Percentiles rank a stretch among this genome's conserved stretches.
These are phyloP conservation scores for Aspergillus brunneoviolaceus DNA, from an alignment of 2,329 filamentous ascomycete genomes.

Conservation along the genomic window DNA sequence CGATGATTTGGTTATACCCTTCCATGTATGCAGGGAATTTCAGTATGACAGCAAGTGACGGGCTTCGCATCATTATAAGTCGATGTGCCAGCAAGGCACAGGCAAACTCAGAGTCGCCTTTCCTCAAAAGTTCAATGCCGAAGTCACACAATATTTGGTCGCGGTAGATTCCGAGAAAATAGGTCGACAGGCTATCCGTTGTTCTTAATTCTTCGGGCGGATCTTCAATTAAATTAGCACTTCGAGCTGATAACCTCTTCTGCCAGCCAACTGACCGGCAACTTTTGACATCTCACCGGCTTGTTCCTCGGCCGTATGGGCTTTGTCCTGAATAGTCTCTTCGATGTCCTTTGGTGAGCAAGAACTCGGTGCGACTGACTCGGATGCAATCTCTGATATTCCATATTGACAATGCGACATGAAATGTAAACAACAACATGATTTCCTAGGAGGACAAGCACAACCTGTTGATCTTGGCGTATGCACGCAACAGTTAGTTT, in stretches of 20 bases:
- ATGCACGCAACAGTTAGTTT: conserved; percentile 22
- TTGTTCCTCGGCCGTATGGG: neutral
- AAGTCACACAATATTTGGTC: conserved; percentile 21
- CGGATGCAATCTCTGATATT: neutral
- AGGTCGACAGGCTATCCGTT: conserved; percentile 1
- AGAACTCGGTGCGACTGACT: neutral
- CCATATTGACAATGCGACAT: conserved; percentile 15
- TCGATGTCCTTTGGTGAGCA: neutral
- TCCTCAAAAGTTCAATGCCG: conserved; percentile 22
- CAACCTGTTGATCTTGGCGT: conserved; percentile 5
- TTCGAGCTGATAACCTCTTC: too few species aligned
- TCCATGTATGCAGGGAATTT: conserved; percentile 2
- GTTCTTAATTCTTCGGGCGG: neutral
- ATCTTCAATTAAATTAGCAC: neutral
- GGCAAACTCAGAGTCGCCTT: conserved; percentile 14
- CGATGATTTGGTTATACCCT: conserved; percentile 13
- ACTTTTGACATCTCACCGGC: neutral
- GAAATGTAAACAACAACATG: conserved; percentile 25
- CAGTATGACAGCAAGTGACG: conserved; percentile 22
- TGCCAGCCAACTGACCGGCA: neutral
- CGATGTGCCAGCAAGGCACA: conserved; percentile 21
- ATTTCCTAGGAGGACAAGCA: conserved; percentile 16
- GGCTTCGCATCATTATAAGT: conserved; percentile 26
- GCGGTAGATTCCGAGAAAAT: conserved; percentile 19
- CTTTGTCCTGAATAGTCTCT: neutral